These are phyloP conservation scores for Teunomyces aglyptinius DNA, from an alignment of 805 yeast genomes.

Conservation along the genomic window DNA sequence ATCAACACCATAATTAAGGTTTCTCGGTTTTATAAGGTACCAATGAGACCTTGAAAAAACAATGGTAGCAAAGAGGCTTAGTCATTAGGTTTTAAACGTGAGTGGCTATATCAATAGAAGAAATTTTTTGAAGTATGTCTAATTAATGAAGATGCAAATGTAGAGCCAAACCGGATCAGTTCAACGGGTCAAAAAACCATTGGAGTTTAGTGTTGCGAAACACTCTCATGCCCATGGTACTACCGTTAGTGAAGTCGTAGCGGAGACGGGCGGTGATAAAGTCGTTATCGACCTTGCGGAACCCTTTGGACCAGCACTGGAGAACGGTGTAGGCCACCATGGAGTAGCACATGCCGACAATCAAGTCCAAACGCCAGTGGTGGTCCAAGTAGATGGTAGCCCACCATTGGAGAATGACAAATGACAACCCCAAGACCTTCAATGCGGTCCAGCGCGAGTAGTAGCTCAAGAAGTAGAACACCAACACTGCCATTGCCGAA, in stretches of 20 bases:
- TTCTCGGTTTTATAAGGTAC: too few relatives aligned
- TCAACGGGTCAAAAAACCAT: conserved; percentile 51
- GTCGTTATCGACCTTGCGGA: conserved; percentile 32
- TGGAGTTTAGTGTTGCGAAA: conserved; percentile 48
- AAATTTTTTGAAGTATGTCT: not conserved
- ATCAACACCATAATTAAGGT: too few relatives aligned
- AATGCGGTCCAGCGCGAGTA: conserved; percentile 36
- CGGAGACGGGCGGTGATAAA: conserved; percentile 37
- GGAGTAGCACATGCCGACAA: conserved; percentile 56
- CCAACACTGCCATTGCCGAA: conserved; percentile 60
- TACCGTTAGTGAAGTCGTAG: conserved; percentile 40
- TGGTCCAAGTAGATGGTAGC: conserved; percentile 71
- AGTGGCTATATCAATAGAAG: too few relatives aligned
- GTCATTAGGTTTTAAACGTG: too few relatives aligned
- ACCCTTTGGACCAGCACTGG: conserved; percentile 24
- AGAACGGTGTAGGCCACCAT: conserved; percentile 41
- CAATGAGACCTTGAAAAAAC: too few relatives aligned
- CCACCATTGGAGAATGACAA: conserved; percentile 67
- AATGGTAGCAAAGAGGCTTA: too few relatives aligned
- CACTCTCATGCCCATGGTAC: conserved; percentile 65
- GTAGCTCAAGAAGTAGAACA: conserved; percentile 43
- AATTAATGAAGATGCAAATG: not conserved
- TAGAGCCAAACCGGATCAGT: conserved; percentile 3
- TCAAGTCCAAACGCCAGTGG: conserved; percentile 64
- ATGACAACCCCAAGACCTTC: conserved; percentile 37